These are phyloP conservation scores for Chiua sp. DNA, from an alignment of 1,284 basidiomycete species.

Conservation along the genomic window DNA sequence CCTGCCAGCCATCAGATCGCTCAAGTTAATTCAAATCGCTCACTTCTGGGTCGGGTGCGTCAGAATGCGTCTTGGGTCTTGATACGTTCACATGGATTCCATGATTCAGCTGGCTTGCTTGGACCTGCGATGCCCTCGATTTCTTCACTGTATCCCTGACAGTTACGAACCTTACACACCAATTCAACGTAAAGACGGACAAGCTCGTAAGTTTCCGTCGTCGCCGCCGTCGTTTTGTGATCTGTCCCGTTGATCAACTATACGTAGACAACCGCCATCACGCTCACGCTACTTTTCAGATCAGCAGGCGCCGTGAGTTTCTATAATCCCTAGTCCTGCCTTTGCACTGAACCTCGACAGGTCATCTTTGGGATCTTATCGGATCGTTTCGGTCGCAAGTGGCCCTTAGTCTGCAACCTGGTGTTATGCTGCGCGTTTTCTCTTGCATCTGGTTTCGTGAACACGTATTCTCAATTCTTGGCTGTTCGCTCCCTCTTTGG, in stretches of 20 bases:
- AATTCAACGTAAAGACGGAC: conserved; percentile 54
- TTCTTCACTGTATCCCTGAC: conserved; percentile 88
- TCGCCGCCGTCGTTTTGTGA: neutral
- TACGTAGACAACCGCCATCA: conserved; percentile 80
- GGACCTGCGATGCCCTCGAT: conserved; percentile 82
- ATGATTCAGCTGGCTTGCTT: conserved; percentile 68
- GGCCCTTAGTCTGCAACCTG: conserved; percentile 86
- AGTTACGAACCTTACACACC: conserved; percentile 56
- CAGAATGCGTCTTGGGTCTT: neutral
- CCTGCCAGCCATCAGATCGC: conserved; percentile 40
- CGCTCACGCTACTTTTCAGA: conserved; percentile 91
- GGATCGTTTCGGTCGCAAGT: conserved; percentile 92
- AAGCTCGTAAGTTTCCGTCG: conserved; percentile 54
- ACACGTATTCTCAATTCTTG: conserved; percentile 72
- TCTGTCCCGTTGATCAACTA: conserved; percentile 1
- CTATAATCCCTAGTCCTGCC: neutral
- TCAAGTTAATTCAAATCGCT: conserved; percentile 54
- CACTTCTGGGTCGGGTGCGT: conserved; percentile 67
- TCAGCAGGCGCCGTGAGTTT: conserved; percentile 76
- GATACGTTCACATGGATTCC: neutral
- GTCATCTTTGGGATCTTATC: conserved; percentile 82
- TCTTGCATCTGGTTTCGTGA: conserved; percentile 79
- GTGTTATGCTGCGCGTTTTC: conserved; percentile 77
- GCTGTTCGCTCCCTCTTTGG: conserved; percentile 81
- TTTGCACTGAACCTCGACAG: conserved; percentile 28